phyloP scores from a whole-genome alignment of 129 eudicot genomes.

The Arctium lappa region DNA sequence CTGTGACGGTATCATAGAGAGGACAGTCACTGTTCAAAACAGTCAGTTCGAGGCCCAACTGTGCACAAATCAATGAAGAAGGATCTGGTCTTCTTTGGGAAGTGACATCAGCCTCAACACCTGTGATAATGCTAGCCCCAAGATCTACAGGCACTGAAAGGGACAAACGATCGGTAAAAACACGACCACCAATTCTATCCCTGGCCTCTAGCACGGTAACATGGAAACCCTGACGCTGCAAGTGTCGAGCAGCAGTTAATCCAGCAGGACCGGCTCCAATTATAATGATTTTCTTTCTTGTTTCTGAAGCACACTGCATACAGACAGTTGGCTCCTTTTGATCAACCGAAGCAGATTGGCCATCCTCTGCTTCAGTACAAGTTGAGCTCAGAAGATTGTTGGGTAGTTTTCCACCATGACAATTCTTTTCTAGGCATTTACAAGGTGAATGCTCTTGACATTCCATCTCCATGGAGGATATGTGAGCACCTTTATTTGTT shows the following conservation, averaged over 20 bases:
- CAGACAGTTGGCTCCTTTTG: conserved; percentile 21
- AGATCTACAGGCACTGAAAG: conserved; percentile 99
- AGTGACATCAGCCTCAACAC: conserved; percentile 96
- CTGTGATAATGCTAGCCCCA: conserved; percentile 98
- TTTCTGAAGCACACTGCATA: conserved; percentile 35
- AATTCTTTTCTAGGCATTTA: conserved; percentile 29
- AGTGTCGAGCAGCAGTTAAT: conserved; percentile 91
- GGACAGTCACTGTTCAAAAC: conserved; percentile 95
- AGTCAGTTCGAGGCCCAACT: conserved; percentile 91
- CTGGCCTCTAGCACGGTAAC: conserved; percentile 91
- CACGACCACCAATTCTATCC: conserved; percentile 95
- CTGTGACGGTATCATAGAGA: conserved; percentile 83
- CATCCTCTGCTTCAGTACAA: conserved; percentile 23
- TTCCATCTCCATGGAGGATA: conserved; percentile 16
- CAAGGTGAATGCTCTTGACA: conserved; percentile 20
- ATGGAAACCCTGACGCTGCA: conserved; percentile 83
- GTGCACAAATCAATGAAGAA: conserved; percentile 92
- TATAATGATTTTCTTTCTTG: conserved; percentile 56
- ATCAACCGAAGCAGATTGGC: conserved; percentile 7
- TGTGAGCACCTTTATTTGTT: conserved; percentile 20
- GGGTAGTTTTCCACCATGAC: conserved; percentile 19
- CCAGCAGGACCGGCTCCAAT: conserved; percentile 99
- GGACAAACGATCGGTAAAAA: conserved; percentile 81
- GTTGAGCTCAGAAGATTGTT: conserved; percentile 6
- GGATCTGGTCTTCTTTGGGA: conserved; percentile 94